phyloP scores from a whole-genome alignment of 169 alveolate species.

The Plasmodium sp. region DNA sequence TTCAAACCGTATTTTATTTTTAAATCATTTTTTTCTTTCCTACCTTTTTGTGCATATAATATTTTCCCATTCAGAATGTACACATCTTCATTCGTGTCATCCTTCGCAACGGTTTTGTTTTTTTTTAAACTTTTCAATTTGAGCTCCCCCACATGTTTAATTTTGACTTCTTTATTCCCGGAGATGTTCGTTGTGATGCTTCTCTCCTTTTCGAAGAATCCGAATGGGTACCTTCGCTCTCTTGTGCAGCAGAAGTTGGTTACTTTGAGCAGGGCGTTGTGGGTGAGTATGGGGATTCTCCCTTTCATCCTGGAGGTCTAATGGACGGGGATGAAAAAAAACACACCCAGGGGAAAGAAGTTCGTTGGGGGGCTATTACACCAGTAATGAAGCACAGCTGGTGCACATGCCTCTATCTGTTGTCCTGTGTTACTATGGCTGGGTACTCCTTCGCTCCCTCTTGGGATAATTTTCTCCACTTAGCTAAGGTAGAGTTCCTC shows the following conservation, averaged over 20 bases:
- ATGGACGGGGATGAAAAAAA: not conserved
- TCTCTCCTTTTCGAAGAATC: not conserved
- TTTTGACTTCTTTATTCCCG: constrained; percentile 36
- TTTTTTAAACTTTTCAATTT: constrained; percentile 51
- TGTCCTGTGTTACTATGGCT: not conserved
- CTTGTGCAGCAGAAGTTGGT: not conserved
- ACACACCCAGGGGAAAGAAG: not conserved
- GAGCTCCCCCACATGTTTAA: constrained; percentile 3
- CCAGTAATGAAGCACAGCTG: not conserved
- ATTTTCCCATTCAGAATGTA: constrained; percentile 61
- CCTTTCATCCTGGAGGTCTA: constrained; percentile 8
- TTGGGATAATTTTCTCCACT: not conserved
- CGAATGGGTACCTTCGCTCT: not conserved
- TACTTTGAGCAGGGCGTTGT: not conserved
- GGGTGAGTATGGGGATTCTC: constrained; percentile 1
- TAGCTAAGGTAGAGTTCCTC: not conserved
- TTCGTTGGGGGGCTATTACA: not conserved
- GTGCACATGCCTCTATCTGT: not conserved
- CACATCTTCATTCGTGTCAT: constrained; percentile 29
- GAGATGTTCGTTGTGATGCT: constrained; percentile 10
- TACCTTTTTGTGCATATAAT: constrained; percentile 49
- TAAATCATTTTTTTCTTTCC: constrained; percentile 32
- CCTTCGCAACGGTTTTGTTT: constrained; percentile 28
- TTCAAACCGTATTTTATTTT: constrained; percentile 9
- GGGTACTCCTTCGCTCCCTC: not conserved